Base-by-base conservation (phyloP, 495 filamentous ascomycete genomes). In the Parathielavia hyrcaniae region DNA sequence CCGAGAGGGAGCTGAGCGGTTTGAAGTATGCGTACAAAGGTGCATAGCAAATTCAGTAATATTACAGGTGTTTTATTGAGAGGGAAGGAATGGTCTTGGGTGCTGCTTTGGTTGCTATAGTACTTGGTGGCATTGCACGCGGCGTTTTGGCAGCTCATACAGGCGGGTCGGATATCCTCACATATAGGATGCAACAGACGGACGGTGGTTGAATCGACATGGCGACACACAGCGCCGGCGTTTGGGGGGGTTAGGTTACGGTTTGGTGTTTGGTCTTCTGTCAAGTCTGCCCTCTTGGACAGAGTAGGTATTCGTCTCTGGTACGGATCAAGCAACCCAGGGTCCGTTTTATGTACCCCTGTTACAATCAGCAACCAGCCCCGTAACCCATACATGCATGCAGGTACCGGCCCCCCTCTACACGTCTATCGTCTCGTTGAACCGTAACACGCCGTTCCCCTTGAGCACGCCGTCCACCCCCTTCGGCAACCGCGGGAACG, bases 401-500 rank as follows among this genome's bases (percentile, higher is more conserved):
- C 23, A 38, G 16, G 38, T 41, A 46, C 36, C 30, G 11, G 26
- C 4, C 20, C 14, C 38, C 22, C 49, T 34, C 55, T 68, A 98
- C 79, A 97, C 92, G 62, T 96, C 91, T 73, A 98, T 91, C 65
- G 83, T 89, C 71, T 95, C 91, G 70, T 92, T 91, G 68, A 98
- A 98, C 69, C 86, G 78, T 65, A 98, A 73, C 51, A 97, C 85
- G 5, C 91, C 93, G 65, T 95, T 88, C 46, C 81, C 81, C 73
- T 82, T 89, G 61, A 97, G 75, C 58, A 93, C 73, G 14, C 93
- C 93, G 71, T 98, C 93, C 46, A 97, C 85, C 13, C 90, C 89
- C 70, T 74, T 81, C 41, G 66, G 77, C 62, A 74, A 68, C 59
- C 66, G 76, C 34, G 65, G 73, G 69, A 73, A 83, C 57, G 68